Conservation (phyloP, 2,329 filamentous ascomycete genomes). For the Ophiostoma quercus region DNA sequence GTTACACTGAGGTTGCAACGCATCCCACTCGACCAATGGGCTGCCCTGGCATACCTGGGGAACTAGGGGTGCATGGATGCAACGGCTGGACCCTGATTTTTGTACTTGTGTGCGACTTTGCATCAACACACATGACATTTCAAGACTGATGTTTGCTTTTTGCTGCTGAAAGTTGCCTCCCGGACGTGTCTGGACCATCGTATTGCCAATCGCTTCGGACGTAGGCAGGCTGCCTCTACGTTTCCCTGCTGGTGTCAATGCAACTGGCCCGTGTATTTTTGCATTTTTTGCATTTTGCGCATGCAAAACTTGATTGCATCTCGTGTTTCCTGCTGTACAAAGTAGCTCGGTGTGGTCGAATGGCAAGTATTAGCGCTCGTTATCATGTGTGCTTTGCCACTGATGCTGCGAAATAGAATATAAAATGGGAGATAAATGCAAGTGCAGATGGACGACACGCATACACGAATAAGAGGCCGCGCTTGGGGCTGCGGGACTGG, state of each 20-base stretch:
- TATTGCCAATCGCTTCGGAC: background rate
- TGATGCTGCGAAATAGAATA: background rate
- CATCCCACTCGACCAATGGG: background rate
- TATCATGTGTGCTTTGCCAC: background rate
- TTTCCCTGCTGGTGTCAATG: background rate
- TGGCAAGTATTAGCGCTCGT: background rate
- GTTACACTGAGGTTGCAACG: background rate
- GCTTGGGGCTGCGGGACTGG: background rate
- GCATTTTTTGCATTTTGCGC: no score
- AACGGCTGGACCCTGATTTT: background rate
- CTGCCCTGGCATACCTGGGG: background rate
- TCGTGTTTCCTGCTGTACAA: background rate
- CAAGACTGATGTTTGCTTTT: no score
- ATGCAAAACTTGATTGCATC: background rate
- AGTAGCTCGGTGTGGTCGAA: background rate
- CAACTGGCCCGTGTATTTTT: no score
- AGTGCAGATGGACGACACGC: no score
- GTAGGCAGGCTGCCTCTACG: background rate
- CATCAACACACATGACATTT: background rate
- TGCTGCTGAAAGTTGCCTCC: no score
- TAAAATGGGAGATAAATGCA: background rate
- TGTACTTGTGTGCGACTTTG: background rate
- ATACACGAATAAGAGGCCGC: background rate
- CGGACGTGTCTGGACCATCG: background rate
- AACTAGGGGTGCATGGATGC: background rate